Base-by-base conservation (phyloP, 805 yeast species). In the Candida pseudofarinosa region DNA sequence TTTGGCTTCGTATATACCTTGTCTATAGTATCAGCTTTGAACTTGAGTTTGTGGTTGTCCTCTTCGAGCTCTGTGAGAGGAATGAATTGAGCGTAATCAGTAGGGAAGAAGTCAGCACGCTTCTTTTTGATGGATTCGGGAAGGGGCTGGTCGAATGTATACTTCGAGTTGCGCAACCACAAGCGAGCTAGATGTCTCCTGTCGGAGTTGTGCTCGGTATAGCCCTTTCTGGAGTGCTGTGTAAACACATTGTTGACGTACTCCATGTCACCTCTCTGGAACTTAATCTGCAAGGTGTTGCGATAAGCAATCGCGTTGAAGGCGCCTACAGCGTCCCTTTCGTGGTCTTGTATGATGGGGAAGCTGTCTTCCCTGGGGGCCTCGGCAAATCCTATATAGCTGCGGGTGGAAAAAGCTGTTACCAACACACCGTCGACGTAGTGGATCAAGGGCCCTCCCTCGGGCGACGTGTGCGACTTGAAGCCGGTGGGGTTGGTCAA, bases 131-230 rank as follows among this genome's bases (percentile, higher is more conserved):
- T n/a, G 4, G 40, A 14, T 14, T 39, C 28, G 13, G 49, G 49
- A 16, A 38, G 39, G 15, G 26, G 23, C n/a, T 42, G 15, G 15
- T 35, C 19, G 16, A 39, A 13, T 15, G 46, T 39, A 20, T 39
- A 45, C 37, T 45, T 45, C 15, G 49, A 45, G 39, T 45, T 42
- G 14, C 49, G 19, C 18, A 45, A 44, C 49, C 49, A 45, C 31
- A 45, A 39, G 19, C 49, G 35, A 4, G 40, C 49, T 23, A 45
- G 35, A 31, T 45, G 49, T 36, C 49, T 39, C 30, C 49, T 45
- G 31, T 45, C 43, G 12, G 32, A 38, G 5, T 39, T 20, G 37
- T 45, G 44, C 33, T 45, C 49, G 4, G 36, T 35, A 35, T 35
- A 45, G 7, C 49, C 49, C 14, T 42, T 40, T 17, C 49, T 42